Conservation (phyloP, 805 yeast species). For the Millerozyma acaciae region DNA sequence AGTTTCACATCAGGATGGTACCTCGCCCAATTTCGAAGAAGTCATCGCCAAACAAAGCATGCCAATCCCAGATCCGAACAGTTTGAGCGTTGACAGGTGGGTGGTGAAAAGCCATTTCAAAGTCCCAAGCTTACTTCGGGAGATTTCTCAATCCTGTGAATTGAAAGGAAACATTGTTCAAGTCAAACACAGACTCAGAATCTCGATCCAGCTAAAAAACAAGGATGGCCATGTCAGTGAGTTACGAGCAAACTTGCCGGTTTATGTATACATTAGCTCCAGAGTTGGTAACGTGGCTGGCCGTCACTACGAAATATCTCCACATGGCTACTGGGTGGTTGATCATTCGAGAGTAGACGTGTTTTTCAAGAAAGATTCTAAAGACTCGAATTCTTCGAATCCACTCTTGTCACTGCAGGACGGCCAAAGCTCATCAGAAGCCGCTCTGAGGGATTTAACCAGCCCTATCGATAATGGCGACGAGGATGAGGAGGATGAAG, state of each 20-base stretch:
- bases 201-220: conserved; percentile 43
- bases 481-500: conserved; percentile 16
- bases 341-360: conserved; percentile 22
- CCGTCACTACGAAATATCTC: conserved; percentile 28
- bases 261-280: conserved; percentile 40
- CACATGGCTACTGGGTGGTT: conserved; percentile 21
- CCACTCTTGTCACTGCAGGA: no score
- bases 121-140: conserved; percentile 37
- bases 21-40: conserved; percentile 40
- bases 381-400: conserved; percentile 3
- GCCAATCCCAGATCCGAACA: conserved; percentile 16
- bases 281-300: conserved; percentile 35
- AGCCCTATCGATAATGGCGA: conserved; percentile 9
- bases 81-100: conserved; percentile 39
- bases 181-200: conserved; percentile 44
- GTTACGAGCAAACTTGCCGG: conserved; percentile 49
- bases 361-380: conserved; percentile 24
- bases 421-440: not conserved
- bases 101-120: conserved; percentile 36
- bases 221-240: conserved; percentile 50
- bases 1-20: conserved; percentile 30
- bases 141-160: conserved; percentile 42
- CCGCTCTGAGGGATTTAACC: not conserved
- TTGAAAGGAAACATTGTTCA: conserved; percentile 37
- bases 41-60: conserved; percentile 25